Evolutionary conservation across 192 early-diverging fungal species (phyloP).

Genomic region (Glomus cerebriforme): DNA sequence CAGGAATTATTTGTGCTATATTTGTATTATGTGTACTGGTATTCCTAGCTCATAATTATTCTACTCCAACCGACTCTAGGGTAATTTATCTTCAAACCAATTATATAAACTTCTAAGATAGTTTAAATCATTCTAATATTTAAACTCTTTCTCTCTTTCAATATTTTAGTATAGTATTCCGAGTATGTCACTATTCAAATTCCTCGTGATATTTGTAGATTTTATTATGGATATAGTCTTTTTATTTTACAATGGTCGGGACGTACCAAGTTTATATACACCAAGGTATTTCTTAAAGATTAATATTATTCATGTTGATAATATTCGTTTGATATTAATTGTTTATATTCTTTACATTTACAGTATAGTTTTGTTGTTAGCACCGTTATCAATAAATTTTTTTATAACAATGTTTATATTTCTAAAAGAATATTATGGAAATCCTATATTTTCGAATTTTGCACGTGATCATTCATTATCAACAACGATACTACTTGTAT

Average conservation of each 20-base stretch:
- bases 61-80: background rate
- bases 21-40: background rate
- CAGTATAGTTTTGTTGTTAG: background rate
- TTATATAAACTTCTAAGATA: too few species aligned
- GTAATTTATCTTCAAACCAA: background rate
- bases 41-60: background rate
- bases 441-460: background rate
- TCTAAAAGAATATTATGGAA: background rate
- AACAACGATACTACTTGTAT: background rate
- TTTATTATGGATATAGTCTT: constrained; percentile 1
- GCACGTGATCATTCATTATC: background rate
- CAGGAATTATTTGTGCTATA: background rate
- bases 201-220: background rate
- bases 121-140: too few species aligned
- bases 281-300: constrained; percentile 1
- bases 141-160: too few species aligned
- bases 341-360: background rate
- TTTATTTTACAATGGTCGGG: background rate
- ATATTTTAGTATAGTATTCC: too few species aligned
- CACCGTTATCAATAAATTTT: background rate
- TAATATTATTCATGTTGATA: background rate
- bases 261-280: background rate
- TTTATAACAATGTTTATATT: constrained; percentile 2
- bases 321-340: background rate
- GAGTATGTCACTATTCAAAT: background rate